A percentile compares a stretch with the other conserved stretches of the same genome.
Evolutionary conservation across 2,329 filamentous ascomycete genomes (phyloP).

Genomic region (Microdochium trichocladiopsis): DNA sequence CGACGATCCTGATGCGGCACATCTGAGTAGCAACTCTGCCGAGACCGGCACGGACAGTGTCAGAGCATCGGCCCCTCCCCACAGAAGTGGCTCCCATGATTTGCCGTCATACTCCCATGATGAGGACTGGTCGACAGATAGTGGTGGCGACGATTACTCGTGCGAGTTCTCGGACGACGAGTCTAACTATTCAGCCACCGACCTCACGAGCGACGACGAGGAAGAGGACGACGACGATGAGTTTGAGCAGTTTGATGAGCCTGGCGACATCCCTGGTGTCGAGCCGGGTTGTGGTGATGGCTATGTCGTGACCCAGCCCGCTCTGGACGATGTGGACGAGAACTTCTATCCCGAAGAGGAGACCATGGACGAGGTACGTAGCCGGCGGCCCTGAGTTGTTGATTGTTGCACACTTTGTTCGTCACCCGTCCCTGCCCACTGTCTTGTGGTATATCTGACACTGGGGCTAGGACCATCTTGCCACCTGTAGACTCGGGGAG

Average conservation of each 20-base stretch:
- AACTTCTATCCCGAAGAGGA: conserved; percentile 73
- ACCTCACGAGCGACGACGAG: conserved; percentile 45
- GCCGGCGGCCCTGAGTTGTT: neutral
- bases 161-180: conserved; percentile 58
- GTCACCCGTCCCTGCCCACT: neutral
- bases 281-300: conserved; percentile 67
- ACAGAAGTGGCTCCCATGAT: neutral
- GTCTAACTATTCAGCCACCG: conserved; percentile 25
- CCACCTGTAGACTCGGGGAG: conserved; percentile 73
- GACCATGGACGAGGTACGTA: conserved; percentile 51
- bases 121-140: conserved; percentile 24
- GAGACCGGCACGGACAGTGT: conserved; percentile 13
- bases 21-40: neutral
- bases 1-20: conserved; percentile 51
- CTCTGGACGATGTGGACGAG: conserved; percentile 77
- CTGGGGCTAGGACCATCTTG: conserved; percentile 58
- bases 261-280: conserved; percentile 73
- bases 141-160: conserved; percentile 44
- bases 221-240: conserved; percentile 46
- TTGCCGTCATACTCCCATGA: neutral
- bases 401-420: neutral
- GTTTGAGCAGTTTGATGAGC: conserved; percentile 48
- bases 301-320: conserved; percentile 83
- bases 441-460: conserved; percentile 35
- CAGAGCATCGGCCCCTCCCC: conserved; percentile 6